phyloP scores from a whole-genome alignment of 441 rosid species.

The Gossypium davidsonii region DNA sequence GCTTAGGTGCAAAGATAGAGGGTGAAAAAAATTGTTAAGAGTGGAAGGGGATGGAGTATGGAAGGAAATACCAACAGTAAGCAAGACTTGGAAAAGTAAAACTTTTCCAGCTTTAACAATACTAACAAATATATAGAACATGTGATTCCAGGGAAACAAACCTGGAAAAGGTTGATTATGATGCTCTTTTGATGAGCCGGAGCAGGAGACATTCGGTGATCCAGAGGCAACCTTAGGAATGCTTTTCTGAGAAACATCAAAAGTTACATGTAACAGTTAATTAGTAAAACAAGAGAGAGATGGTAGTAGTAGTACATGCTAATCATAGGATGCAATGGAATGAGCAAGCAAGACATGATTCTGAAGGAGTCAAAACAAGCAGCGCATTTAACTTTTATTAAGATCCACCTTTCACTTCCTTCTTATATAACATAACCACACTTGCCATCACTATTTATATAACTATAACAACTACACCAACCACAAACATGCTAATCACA shows the following conservation, averaged over 20 bases:
- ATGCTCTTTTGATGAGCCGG: constrained; percentile 48
- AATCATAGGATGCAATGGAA: too few relatives aligned
- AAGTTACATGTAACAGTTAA: neutral
- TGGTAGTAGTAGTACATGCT: too few relatives aligned
- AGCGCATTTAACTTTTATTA: too few relatives aligned
- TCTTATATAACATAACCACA: neutral
- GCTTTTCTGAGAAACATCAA: constrained; percentile 30
- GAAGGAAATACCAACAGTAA: too few relatives aligned
- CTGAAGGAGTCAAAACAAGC: too few relatives aligned
- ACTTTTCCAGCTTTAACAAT: too few relatives aligned
- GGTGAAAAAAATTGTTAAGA: too few relatives aligned
- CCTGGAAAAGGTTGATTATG: constrained; percentile 51
- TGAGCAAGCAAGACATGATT: too few relatives aligned
- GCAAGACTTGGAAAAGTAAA: too few relatives aligned
- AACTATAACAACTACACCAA: neutral
- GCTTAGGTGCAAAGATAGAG: too few relatives aligned
- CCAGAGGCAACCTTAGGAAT: constrained; percentile 31
- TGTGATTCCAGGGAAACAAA: constrained; percentile 24
- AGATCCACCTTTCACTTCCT: neutral
- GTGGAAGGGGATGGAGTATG: too few relatives aligned
- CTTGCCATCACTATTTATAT: neutral
- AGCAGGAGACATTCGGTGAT: constrained; percentile 43
- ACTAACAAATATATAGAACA: neutral
- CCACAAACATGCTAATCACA: neutral
- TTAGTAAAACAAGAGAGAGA: too few relatives aligned